phyloP scores from a whole-genome alignment of 495 filamentous ascomycete species.

The Xylaria venustula region DNA sequence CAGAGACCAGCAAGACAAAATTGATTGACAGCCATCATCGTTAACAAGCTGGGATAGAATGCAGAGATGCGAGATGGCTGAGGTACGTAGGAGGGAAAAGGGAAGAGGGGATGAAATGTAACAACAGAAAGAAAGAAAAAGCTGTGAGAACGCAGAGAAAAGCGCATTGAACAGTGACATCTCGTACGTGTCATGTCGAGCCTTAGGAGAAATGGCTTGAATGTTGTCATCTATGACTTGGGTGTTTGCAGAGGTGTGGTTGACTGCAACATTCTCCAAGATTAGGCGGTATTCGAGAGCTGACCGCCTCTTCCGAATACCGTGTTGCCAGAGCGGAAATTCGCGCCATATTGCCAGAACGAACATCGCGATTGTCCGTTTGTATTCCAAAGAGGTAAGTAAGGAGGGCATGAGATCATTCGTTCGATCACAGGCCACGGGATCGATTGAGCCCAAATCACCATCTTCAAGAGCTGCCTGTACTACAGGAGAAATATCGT shows the following conservation, averaged over 20 bases:
- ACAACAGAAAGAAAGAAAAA: no score
- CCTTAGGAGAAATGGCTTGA: not conserved
- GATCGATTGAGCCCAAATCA: slow-evolving; percentile 1
- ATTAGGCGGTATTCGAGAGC: not conserved
- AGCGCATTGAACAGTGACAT: no score
- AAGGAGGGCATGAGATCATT: no score
- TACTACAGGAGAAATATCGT: not conserved
- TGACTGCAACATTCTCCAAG: not conserved
- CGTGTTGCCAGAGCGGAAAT: slow-evolving; percentile 8
- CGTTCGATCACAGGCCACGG: no score
- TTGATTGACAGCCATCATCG: not conserved
- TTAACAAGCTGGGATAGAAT: not conserved
- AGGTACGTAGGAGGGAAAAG: no score
- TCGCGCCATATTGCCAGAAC: slow-evolving; percentile 3
- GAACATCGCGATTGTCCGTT: not conserved
- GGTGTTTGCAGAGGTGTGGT: not conserved
- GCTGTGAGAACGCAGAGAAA: no score
- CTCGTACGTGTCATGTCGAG: not conserved
- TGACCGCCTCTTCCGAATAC: not conserved
- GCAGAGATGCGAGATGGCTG: no score
- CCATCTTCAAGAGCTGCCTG: not conserved
- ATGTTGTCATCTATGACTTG: not conserved
- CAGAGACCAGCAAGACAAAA: not conserved
- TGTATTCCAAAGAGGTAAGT: not conserved
- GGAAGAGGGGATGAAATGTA: no score